phyloP scores from a whole-genome alignment of 495 filamentous ascomycete genomes.

The Neurospora sp. region DNA sequence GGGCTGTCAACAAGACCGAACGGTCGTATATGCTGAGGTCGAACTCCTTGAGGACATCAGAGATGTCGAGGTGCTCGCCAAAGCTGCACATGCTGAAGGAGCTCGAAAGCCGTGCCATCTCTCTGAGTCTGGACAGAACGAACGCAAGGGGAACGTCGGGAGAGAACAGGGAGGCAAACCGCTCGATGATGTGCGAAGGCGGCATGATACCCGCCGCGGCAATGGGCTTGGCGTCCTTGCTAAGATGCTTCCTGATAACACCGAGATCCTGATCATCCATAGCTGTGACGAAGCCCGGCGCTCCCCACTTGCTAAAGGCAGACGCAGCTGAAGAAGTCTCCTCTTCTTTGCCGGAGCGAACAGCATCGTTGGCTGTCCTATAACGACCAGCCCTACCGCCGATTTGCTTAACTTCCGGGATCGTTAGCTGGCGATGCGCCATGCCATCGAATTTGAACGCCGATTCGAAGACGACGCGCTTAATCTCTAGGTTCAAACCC shows the following conservation, averaged over 20 bases:
- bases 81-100: conserved; percentile 66
- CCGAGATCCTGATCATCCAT: conserved; percentile 61
- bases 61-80: conserved; percentile 47
- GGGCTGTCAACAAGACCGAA: conserved; percentile 64
- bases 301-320: conserved; percentile 15
- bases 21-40: conserved; percentile 59
- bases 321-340: conserved; percentile 29
- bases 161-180: conserved; percentile 71
- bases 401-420: conserved; percentile 90
- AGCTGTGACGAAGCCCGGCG: conserved; percentile 68
- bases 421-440: conserved; percentile 40
- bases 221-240: conserved; percentile 52
- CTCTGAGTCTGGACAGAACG: conserved; percentile 60
- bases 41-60: conserved; percentile 59
- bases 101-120: conserved; percentile 47
- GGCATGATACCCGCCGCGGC: conserved; percentile 67
- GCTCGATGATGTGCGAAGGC: conserved; percentile 50
- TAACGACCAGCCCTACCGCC: conserved; percentile 88
- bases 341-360: conserved; percentile 5
- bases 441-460: conserved; percentile 54
- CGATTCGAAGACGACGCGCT: conserved; percentile 80
- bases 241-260: conserved; percentile 52
- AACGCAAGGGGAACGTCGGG: conserved; percentile 65
- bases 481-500: conserved; percentile 91
- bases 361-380: conserved; percentile 52